A percentile compares a stretch with the other conserved stretches of the same genome.
These are phyloP conservation scores for Anisodus tanguticus DNA, from an alignment of 257 asterid species.

Conservation along the genomic window DNA sequence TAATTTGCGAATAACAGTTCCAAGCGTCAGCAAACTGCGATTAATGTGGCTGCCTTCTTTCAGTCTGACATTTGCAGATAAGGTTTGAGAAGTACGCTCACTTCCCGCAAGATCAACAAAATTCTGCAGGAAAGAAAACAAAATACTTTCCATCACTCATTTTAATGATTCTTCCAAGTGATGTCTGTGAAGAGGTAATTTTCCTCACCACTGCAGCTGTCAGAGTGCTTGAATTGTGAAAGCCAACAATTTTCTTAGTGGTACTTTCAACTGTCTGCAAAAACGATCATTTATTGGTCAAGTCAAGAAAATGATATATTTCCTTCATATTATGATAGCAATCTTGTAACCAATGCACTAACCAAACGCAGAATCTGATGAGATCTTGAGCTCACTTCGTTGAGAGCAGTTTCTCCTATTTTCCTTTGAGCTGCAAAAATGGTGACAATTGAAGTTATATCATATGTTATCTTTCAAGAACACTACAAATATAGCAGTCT, in stretches of 20 bases:
- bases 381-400: constrained; percentile 93
- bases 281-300: not conserved
- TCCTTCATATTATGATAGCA: not conserved
- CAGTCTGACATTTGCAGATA: constrained; percentile 65
- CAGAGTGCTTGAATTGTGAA: constrained; percentile 59
- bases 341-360: constrained; percentile 24
- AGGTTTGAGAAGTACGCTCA: constrained; percentile 90
- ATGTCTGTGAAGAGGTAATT: not conserved
- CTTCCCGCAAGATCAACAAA: constrained; percentile 98
- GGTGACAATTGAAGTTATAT: constrained; percentile 12
- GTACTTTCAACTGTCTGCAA: constrained; percentile 82
- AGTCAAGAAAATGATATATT: not conserved
- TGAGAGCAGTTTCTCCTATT: constrained; percentile 85
- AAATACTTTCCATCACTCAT: not conserved
- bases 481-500: constrained; percentile 9
- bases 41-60: constrained; percentile 95
- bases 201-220: constrained; percentile 85
- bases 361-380: constrained; percentile 93
- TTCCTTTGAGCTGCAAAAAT: constrained; percentile 77
- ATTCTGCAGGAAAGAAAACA: constrained; percentile 45
- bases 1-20: constrained; percentile 89
- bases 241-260: constrained; percentile 52
- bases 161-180: not conserved
- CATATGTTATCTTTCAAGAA: not conserved
- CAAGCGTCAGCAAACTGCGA: constrained; percentile 91